Evolutionary conservation across 2,329 filamentous ascomycete species (phyloP), one percentile per base, ranked within the genome.

Genomic region (Alternaria novae-zelandiae): DNA sequence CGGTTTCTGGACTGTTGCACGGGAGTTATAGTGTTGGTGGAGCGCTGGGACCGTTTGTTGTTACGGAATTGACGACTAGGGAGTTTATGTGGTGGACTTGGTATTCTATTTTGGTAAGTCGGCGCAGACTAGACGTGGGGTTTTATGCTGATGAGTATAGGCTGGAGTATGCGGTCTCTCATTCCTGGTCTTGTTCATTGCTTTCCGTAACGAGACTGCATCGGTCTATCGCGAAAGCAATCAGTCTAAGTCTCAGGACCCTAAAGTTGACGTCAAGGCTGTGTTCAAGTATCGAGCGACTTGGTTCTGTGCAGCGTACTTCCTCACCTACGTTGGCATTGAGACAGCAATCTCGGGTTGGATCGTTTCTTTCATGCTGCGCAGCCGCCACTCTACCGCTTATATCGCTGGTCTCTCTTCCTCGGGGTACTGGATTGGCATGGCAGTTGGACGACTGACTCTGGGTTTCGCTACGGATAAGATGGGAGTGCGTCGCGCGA

Each of bases 271-370:
- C 23, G 17, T 62, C 7, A 72, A 63, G 23, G 68, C 66, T 8
- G 70, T 81, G 8, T 73, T 83, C 60, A 71, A 49, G 2, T 70
- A 80, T 43, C 70, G 60, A 1, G 80, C 79, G 0, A 80, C 78
- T 0, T 83, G 82, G 81, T 68, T 81, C 11, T 83, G 82, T 41
- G 80, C 82, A 2, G 70, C 72, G 0, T 84, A 82, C 65, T 82
- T 83, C 59, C 79, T 84, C 10, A 74, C 79, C 5, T 83, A 83
- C 61, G 79, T 84, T 5, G 82, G 82, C 15, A 82, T 80, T 15
- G 83, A 85, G 63, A 78, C 78, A 20, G 79, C 80, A 0, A 81
- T 84, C 0, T 83, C 81, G 3, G 82, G 82, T 30, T 85, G 83
- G 83, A 76, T 84, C 10, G 79, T 83, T 2, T 79, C 81, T 1